Evolutionary conservation across 1,284 basidiomycete genomes (phyloP), one percentile per base, ranked within the genome.

Genomic region (Leccinum fallax): DNA sequence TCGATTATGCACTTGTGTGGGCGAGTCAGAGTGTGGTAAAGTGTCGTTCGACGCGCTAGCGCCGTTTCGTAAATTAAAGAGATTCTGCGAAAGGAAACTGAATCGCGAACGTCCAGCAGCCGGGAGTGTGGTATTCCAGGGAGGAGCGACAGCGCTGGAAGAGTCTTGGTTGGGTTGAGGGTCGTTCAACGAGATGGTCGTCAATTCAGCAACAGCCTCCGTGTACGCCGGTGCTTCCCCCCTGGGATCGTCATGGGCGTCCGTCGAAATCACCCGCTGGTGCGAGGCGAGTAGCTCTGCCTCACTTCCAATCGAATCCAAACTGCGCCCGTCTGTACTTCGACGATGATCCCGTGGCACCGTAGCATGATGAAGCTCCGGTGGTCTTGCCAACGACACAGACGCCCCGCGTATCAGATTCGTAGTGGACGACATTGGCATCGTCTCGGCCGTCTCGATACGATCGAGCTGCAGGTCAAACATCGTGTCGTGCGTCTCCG

Each of bases 191-290:
- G 62, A 62, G 48, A 65, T 57, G 7, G 30, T 55, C 28, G 58
- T 56, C 57, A 58, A 56, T 9, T 54, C 64, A 52, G 77, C 74
- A 7, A 85, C 74, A 16, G 82, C 83, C 72, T 90, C 88, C 57
- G 81, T 82, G 71, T 91, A 90, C 0, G 87, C 72, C 6, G 89
- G 89, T 9, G 86, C 85, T 51, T 85, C 83, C 28, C 85, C 89
- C 62, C 84, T 75, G 5, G 82, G 79, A 51, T 76, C 61, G n/a
- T 36, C 53, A 21, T 13, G 21, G 9, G 16, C 38, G 70, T 75
- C 64, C 40, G 36, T 57, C 68, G 71, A 55, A 66, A 73, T 48
- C 3, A 7, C 51, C 15, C 63, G 63, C 66, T 70, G 65, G 68
- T 73, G 65, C 59, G 53, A 54, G 69, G 72, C 49, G 51, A 74